Evolutionary conservation across 345 rosid species (phyloP).

Genomic region (Ceriops zippeliana): DNA sequence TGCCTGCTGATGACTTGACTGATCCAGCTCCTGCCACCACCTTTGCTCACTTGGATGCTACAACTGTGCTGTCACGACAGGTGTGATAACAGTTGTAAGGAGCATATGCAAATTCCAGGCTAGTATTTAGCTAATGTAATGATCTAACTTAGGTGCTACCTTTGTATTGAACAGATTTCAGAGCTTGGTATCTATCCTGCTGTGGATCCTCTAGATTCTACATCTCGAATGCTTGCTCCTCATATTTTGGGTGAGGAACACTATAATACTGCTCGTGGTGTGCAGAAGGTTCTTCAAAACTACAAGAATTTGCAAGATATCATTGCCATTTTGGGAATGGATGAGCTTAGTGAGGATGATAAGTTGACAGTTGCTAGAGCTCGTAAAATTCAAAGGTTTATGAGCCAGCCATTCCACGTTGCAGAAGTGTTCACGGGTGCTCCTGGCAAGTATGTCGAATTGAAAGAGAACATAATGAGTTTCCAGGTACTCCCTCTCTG

Average conservation of each 20-base stretch:
- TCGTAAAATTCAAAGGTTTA: conserved; percentile 91
- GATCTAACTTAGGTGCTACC: neutral
- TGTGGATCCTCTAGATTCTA: conserved; percentile 95
- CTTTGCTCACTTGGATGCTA: conserved; percentile 99
- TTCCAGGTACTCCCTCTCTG: conserved; percentile 65
- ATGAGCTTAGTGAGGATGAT: conserved; percentile 99
- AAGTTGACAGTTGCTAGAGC: conserved; percentile 97
- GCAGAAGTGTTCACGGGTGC: conserved; percentile 99
- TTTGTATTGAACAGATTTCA: conserved; percentile 51
- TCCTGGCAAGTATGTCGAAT: conserved; percentile 93
- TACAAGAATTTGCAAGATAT: conserved; percentile 99
- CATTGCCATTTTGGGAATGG: conserved; percentile 98
- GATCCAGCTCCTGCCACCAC: conserved; percentile 99
- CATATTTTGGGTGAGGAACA: conserved; percentile 93
- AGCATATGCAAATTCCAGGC: neutral
- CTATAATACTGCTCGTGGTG: conserved; percentile 97
- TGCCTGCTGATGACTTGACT: conserved; percentile 99
- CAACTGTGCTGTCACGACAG: conserved; percentile 97
- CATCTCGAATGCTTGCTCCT: conserved; percentile 98
- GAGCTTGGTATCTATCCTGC: conserved; percentile 99
- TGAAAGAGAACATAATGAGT: conserved; percentile 82
- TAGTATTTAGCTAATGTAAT: neutral
- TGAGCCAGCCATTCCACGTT: conserved; percentile 99
- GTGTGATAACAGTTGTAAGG: conserved; percentile 25
- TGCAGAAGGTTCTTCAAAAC: conserved; percentile 95